Evolutionary conservation across 1,139 yeast species (phyloP), one percentile per base, ranked within the genome.

Genomic region (Nakaseomyces uthaithaninus): DNA sequence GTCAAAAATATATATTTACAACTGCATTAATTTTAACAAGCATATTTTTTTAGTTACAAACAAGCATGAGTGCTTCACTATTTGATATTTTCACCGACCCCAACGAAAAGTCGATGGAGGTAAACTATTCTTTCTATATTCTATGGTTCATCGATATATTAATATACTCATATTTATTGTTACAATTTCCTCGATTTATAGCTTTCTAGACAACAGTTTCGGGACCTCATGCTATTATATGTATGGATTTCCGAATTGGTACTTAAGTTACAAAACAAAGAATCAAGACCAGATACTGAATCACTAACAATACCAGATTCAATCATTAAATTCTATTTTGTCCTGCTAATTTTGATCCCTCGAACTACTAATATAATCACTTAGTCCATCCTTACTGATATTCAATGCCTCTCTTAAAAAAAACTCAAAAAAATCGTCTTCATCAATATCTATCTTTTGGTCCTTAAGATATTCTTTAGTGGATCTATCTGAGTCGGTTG

Each of bases 401-500:
- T 71, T 66, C 30, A 77, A 54, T 0, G 76, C 83, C 28, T 74
- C 72, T 40, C 67, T 67, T 25, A 74, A 59, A 53, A 77, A 72
- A 53, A 66, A 75, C 54, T 76, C 82, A 53, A 77, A 69, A 55
- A 77, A 75, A 51, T 77, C 84, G 52, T 79, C 85, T 44, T 75
- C 80, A 50, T 71, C 74, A 11, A 77, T 70, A 37, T 61, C 69
- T 4, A 66, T 59, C 33, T 63, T 64, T 44, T 62, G 58, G 3
- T 41, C 24, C 18, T 50, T 38, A 30, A 65, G 52, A 27, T 54
- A 59, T 27, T 51, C 46, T 34, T 46, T 48, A 1, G 58, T 56
- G 3, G 40, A 43, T 12, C 33, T 19, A 23, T 31, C 30, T 15
- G 14, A 12, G 18, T 28, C 33, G 31, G 25, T 14, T 4, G 30